Evolutionary conservation across 768 basidiomycete species (phyloP).

Genomic region (Xanthoconium stramineum): DNA sequence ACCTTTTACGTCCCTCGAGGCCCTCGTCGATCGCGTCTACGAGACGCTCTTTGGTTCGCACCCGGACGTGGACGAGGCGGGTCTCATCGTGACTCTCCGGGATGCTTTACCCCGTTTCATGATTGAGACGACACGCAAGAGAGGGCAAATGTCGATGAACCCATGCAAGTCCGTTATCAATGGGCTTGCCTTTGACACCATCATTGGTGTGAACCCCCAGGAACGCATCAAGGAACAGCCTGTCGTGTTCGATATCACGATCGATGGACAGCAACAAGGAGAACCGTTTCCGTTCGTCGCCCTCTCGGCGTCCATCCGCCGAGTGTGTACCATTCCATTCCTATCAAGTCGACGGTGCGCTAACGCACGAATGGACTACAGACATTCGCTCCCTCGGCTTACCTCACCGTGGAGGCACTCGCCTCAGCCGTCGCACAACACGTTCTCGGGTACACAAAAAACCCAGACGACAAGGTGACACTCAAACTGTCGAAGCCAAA

Average conservation of each 20-base stretch:
- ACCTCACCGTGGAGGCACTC: conserved; percentile 69
- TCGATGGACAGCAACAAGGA: conserved; percentile 15
- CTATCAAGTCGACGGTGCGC: not conserved
- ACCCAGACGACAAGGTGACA: conserved; percentile 33
- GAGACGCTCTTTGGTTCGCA: conserved; percentile 36
- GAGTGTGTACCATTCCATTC: not conserved
- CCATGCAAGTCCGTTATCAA: conserved; percentile 27
- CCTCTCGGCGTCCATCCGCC: conserved; percentile 34
- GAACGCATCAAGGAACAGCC: conserved; percentile 66
- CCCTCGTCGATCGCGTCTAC: conserved; percentile 42
- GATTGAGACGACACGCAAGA: conserved; percentile 36
- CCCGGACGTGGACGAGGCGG: conserved; percentile 34
- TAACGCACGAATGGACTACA: conserved; percentile 22
- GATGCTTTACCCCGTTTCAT: conserved; percentile 44
- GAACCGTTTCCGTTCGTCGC: conserved; percentile 12
- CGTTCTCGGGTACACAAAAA: conserved; percentile 35
- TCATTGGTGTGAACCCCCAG: conserved; percentile 66
- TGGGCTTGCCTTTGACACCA: conserved; percentile 47
- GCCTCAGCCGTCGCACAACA: conserved; percentile 51
- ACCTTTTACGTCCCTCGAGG: conserved; percentile 44
- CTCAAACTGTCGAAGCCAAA: conserved; percentile 69
- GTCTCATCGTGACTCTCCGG: conserved; percentile 46
- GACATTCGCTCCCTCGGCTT: conserved; percentile 48
- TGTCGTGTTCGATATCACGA: conserved; percentile 49
- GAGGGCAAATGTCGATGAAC: conserved; percentile 14